Evolutionary conservation across 371 early-diverging fungal species (phyloP), one percentile per base, ranked within the genome.

Genomic region (Coemansia sp.): DNA sequence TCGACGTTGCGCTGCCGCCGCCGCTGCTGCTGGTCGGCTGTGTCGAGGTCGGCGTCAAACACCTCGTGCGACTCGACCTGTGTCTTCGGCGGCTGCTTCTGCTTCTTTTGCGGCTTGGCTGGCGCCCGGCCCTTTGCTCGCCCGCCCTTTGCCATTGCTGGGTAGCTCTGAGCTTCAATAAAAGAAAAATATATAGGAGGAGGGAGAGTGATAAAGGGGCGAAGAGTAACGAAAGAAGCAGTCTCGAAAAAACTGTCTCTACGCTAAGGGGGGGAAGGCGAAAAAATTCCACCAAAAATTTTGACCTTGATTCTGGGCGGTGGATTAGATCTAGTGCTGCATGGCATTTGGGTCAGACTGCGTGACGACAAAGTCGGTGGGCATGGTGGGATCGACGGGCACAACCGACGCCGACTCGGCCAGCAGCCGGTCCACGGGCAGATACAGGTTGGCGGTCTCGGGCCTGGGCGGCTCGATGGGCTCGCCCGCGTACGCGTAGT

Each of bases 371-470:
- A 70, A 74, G 59, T 70, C 71, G 6, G 66, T 71, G 47, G 65
- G 40, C 9, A 58, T 44, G 42, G 39, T 44, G 10, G 53, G 42
- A 10, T 63, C 39, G 16, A 53, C 64, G n/a, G 64, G 65, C 32
- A 65, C 66, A 14, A 60, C 54, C 32, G 51, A 37, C 36, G 18
- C 36, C 6, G 75, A 69, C 16, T 69, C 66, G 2, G 66, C 75
- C 29, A 74, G 58, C 55, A 66, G 29, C 11, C 48, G 16, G 31
- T 69, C 67, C 1, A 87, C 85, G 1, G 90, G 85, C 46, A 86
- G 80, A 67, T 91, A 91, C 55, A 91, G 69, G 66, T 88, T 89
- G n/a, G 85, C 70, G 33, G 85, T 81, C 72, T 90, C 92, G 1
- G 90, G 90, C 54, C 81, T 60, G 4, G 66, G 44, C 14, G 37